Percentiles rank a stretch among this genome's conserved stretches.
Evolutionary conservation across 2,329 filamentous ascomycete genomes (phyloP).

Genomic region (Boeremia lycopersici): DNA sequence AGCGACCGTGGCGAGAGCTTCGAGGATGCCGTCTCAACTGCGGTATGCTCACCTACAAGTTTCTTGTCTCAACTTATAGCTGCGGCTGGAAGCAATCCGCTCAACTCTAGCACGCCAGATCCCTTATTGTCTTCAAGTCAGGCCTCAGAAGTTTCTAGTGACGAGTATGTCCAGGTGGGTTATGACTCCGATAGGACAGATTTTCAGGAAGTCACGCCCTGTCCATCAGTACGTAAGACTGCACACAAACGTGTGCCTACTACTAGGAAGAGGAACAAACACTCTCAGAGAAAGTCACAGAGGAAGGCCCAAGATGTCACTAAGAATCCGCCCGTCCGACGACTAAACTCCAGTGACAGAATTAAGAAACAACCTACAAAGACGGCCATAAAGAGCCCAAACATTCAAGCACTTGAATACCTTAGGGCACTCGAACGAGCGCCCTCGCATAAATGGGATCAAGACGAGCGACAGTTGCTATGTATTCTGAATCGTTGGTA

Average conservation of each 20-base stretch:
- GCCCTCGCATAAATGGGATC: conserved; percentile 7
- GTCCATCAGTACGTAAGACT: neutral
- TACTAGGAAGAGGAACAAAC: neutral
- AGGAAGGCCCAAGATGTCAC: neutral
- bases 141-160: neutral
- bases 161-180: neutral
- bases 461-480: conserved; percentile 13
- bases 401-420: neutral
- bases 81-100: neutral
- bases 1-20: neutral
- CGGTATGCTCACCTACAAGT: neutral
- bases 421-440: neutral
- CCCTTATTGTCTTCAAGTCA: neutral
- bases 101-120: too few relatives aligned
- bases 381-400: neutral
- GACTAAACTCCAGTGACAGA: neutral
- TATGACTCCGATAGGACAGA: conserved; percentile 7
- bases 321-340: neutral
- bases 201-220: neutral
- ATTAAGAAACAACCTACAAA: neutral
- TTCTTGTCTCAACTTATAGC: neutral
- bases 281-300: neutral
- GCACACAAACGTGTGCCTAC: neutral
- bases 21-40: neutral
- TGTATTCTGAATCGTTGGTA: conserved; percentile 16